Evolutionary conservation across 2,329 filamentous ascomycete genomes (phyloP).

Genomic region (Lasiodiplodia sp.): DNA sequence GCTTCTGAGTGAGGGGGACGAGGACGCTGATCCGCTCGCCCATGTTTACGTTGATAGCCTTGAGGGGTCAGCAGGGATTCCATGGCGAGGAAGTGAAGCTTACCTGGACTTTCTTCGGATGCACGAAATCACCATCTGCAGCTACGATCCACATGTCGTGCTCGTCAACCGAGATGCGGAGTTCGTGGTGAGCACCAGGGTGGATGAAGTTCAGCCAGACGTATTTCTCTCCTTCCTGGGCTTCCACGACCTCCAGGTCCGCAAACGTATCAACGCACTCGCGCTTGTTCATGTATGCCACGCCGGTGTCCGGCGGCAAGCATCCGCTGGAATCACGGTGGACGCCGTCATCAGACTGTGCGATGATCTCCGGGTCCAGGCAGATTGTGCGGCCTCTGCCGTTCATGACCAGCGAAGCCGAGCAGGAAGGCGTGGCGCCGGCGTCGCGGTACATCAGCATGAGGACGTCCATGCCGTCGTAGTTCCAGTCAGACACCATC

Average conservation of each 20-base stretch:
- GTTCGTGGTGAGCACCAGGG: conserved; percentile 5
- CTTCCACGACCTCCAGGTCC: not conserved
- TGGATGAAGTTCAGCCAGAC: conserved; percentile 17
- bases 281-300: not conserved
- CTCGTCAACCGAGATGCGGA: conserved; percentile 58
- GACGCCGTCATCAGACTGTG: conserved; percentile 37
- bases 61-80: not conserved
- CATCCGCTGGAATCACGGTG: conserved; percentile 1
- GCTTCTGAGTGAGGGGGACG: conserved; percentile 53
- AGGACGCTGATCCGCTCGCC: conserved; percentile 64
- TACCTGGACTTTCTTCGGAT: conserved; percentile 57
- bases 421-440: conserved; percentile 60
- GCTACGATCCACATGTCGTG: conserved; percentile 63
- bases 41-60: conserved; percentile 56
- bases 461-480: conserved; percentile 59
- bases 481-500: conserved; percentile 64
- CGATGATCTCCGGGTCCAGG: conserved; percentile 54
- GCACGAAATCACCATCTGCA: conserved; percentile 63
- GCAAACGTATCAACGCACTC: not conserved
- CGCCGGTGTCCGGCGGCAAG: not conserved
- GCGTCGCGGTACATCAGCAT: conserved; percentile 55
- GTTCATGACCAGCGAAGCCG: conserved; percentile 68
- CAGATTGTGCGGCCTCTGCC: conserved; percentile 66
- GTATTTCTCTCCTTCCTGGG: not conserved
- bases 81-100: not conserved